A percentile compares a stretch with the other conserved stretches of the same genome.
Conservation (phyloP, 2,329 filamentous ascomycete species). For the Epichloe hybrida region DNA sequence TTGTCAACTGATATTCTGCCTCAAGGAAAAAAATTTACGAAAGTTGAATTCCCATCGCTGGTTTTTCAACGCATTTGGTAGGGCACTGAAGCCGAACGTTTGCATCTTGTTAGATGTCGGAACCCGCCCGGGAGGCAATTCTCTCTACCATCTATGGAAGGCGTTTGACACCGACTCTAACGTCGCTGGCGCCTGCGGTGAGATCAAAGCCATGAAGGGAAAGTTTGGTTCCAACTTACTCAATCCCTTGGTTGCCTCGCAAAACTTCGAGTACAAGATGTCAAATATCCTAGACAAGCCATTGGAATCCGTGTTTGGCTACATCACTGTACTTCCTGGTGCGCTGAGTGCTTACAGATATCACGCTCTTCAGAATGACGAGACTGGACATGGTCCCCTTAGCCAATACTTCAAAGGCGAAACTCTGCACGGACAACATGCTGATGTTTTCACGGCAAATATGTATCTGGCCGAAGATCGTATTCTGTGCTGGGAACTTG, state of each 20-base stretch:
- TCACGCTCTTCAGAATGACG: conserved; percentile 90
- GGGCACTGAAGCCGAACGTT: conserved; percentile 84
- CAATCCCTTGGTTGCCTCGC: conserved; percentile 88
- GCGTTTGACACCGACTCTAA: conserved; percentile 97
- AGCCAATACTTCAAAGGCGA: conserved; percentile 99
- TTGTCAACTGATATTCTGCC: conserved; percentile 94
- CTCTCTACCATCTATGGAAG: conserved; percentile 97
- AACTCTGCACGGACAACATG: conserved; percentile 87
- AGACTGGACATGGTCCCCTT: conserved; percentile 84
- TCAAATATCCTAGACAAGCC: conserved; percentile 98
- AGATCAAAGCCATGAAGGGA: conserved; percentile 95
- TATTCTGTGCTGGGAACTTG: conserved; percentile 87
- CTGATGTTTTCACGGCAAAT: conserved; percentile 94
- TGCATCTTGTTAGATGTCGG: conserved; percentile 96
- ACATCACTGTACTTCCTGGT: conserved; percentile 92
- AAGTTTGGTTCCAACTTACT: conserved; percentile 69
- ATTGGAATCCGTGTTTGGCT: conserved; percentile 91
- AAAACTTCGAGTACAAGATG: conserved; percentile 99
- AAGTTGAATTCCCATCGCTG: conserved; percentile 97
- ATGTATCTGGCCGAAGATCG: conserved; percentile 88
- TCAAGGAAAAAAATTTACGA: conserved; percentile 95
- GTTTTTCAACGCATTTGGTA: conserved; percentile 98
- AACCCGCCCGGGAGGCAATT: conserved; percentile 75
- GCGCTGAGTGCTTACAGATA: conserved; percentile 92
- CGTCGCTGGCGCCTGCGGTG: conserved; percentile 89